phyloP scores from a whole-genome alignment of 768 basidiomycete genomes.

The Tremella fuciformis region DNA sequence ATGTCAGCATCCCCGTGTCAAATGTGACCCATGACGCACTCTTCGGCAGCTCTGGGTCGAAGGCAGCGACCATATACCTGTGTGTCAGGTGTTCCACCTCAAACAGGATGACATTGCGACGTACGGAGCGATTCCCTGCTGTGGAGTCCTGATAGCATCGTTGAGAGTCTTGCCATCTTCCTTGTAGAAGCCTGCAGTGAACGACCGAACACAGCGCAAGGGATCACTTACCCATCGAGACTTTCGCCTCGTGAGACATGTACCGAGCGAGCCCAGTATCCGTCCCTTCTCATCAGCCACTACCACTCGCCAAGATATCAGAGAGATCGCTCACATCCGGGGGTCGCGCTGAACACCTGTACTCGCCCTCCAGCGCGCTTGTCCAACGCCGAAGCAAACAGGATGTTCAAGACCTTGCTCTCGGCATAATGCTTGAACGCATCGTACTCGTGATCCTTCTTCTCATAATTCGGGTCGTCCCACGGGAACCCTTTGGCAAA shows the following conservation, averaged over 20 bases:
- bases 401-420: slow-evolving; percentile 17
- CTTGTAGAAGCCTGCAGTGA: slow-evolving; percentile 10
- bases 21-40: not conserved
- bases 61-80: slow-evolving; percentile 16
- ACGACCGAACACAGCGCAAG: too few relatives aligned
- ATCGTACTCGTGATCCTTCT: not conserved
- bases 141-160: too few relatives aligned
- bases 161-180: slow-evolving; percentile 7
- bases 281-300: slow-evolving; percentile 5
- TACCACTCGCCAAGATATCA: not conserved
- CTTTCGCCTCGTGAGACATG: slow-evolving; percentile 10
- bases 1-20: too few relatives aligned
- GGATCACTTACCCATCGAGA: not conserved
- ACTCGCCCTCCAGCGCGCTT: slow-evolving; percentile 10
- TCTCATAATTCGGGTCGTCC: slow-evolving; percentile 15
- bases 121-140: too few relatives aligned
- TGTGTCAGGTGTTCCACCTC: too few relatives aligned
- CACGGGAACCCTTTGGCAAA: slow-evolving; percentile 5
- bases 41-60: slow-evolving; percentile 12
- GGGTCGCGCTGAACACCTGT: slow-evolving; percentile 10
- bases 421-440: not conserved
- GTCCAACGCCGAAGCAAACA: slow-evolving; percentile 13
- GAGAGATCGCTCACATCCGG: slow-evolving; percentile 11
- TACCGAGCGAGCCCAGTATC: slow-evolving; percentile 11
- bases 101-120: too few relatives aligned